Conservation (phyloP, 2,329 filamentous ascomycete species). For the Aureobasidium sp. region DNA sequence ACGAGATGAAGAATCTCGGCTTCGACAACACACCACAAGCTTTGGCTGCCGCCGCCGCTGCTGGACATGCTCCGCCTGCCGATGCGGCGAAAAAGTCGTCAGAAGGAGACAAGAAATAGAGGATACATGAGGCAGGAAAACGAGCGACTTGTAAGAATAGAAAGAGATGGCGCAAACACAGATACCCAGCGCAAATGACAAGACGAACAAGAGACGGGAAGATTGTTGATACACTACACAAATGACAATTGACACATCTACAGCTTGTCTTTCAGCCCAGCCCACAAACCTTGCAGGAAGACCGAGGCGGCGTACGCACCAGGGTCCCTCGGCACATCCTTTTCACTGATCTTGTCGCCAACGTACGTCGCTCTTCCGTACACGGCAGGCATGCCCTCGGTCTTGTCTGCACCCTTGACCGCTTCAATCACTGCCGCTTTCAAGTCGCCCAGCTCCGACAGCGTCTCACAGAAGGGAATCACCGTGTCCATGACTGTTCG, state of each 20-base stretch:
- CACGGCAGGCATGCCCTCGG: slow-evolving; percentile 27
- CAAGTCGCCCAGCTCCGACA: slow-evolving; percentile 21
- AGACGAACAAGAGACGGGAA: background rate
- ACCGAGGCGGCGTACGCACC: slow-evolving; percentile 29
- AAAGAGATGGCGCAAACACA: background rate
- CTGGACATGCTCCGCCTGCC: background rate
- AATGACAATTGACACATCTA: background rate
- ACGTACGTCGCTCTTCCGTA: slow-evolving; percentile 31
- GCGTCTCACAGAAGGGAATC: slow-evolving; percentile 29
- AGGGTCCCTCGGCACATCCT: slow-evolving; percentile 27
- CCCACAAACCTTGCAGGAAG: slow-evolving; percentile 25
- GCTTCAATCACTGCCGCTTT: slow-evolving; percentile 24
- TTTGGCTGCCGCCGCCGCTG: slow-evolving; percentile 2
- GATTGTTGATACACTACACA: background rate
- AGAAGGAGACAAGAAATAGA: background rate
- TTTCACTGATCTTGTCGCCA: slow-evolving; percentile 21
- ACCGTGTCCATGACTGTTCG: slow-evolving; percentile 31
- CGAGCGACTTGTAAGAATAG: background rate
- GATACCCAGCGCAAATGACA: background rate
- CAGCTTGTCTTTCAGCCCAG: slow-evolving; percentile 16
- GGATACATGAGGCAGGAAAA: background rate
- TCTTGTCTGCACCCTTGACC: slow-evolving; percentile 25
- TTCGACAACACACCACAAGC: slow-evolving; percentile 42
- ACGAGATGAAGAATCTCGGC: slow-evolving; percentile 90
- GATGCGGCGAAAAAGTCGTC: background rate